A percentile compares a stretch with the other conserved stretches of the same genome.
phyloP scores from a whole-genome alignment of 2,329 filamentous ascomycete genomes.

The Mycogone perniciosa region DNA sequence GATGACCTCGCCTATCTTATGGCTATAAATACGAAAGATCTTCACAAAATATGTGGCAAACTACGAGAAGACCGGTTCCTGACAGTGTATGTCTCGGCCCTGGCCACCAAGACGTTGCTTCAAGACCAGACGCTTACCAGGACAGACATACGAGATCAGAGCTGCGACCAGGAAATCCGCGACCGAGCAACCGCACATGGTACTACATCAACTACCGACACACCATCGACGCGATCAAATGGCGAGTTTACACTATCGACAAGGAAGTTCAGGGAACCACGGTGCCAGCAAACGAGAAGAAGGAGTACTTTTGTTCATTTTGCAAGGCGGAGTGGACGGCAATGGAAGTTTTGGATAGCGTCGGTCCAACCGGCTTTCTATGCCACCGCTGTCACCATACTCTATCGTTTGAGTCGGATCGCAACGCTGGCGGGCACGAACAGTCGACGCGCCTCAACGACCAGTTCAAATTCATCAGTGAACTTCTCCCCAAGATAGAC shows the following conservation, averaged over 20 bases:
- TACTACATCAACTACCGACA: constrained; percentile 96
- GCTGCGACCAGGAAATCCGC: constrained; percentile 70
- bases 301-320: constrained; percentile 78
- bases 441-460: constrained; percentile 69
- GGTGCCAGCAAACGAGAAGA: constrained; percentile 75
- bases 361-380: constrained; percentile 65
- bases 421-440: constrained; percentile 63
- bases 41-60: constrained; percentile 81
- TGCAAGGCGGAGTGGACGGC: constrained; percentile 85
- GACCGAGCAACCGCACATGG: constrained; percentile 81
- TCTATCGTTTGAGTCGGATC: constrained; percentile 60
- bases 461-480: constrained; percentile 72
- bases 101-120: not conserved
- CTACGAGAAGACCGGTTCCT: constrained; percentile 83
- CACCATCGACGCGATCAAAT: constrained; percentile 94
- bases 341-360: constrained; percentile 78
- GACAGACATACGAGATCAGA: constrained; percentile 59
- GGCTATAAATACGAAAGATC: constrained; percentile 83
- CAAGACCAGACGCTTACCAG: constrained; percentile 36
- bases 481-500: constrained; percentile 71
- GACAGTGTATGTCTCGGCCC: constrained; percentile 54
- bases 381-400: constrained; percentile 71
- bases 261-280: constrained; percentile 82
- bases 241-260: constrained; percentile 80
- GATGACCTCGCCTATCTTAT: constrained; percentile 83